Evolutionary conservation across 225 moss, liverwort and hornwort species (phyloP), one percentile per base, ranked within the genome.

Genomic region (Pseudoscleropodium purum): DNA sequence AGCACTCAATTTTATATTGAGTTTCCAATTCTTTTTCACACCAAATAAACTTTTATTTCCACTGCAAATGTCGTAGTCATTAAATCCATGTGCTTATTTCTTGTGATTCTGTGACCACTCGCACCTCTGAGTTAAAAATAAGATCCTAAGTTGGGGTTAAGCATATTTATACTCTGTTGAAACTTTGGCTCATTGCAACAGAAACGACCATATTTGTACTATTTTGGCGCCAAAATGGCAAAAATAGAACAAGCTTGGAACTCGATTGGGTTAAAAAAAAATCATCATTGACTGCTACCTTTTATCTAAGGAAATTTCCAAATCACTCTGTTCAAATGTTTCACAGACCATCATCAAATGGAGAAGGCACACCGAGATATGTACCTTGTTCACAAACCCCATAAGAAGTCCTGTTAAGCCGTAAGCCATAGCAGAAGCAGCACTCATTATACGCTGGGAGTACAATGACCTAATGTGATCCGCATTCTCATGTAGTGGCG

Each of bases 301-400:
- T 80, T 60, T 1, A 59, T 52, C 41, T 6, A 56, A 9, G 64
- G 45, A 89, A 73, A n/a, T 73, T 74, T 43, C n/a, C 27, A 64
- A 84, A 75, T 86, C 68, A 69, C n/a, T 45, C 62, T 47, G 39
- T 33, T 43, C 59, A 61, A 30, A 41, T 18, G 29, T 77, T 67
- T 89, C 72, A 84, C 19, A 81, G n/a, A 59, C 19, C 67, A 80
- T 65, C 70, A 90, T 70, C 29, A 79, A 56, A 79, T 74, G 51
- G 54, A 83, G 26, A 69, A 75, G n/a, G 45, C 64, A 56, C 25
- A 87, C 60, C 47, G 23, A 89, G 30, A 64, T 63, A 52, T 69
- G 62, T 90, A 95, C 95, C 95, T 95, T 95, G 65, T 95, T 95
- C 37, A 95, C 92, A 90, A 95, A 94, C 73, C 95, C 93, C 95